A percentile compares a stretch with the other conserved stretches of the same genome.
phyloP scores from a whole-genome alignment of 2,329 filamentous ascomycete species.

The Penicillium sp. region DNA sequence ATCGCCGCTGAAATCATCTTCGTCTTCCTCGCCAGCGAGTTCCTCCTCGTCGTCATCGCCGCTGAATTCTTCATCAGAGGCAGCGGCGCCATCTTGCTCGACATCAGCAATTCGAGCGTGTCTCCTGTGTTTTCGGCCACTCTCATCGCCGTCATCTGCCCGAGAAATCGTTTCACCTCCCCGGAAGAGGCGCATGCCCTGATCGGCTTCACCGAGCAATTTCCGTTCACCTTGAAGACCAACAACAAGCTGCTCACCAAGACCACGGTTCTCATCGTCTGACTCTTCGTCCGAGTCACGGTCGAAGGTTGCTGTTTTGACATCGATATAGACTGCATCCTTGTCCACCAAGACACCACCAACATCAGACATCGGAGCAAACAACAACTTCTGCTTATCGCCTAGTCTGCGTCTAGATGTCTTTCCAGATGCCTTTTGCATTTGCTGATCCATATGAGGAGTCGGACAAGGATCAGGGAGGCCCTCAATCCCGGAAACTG shows the following conservation, averaged over 20 bases:
- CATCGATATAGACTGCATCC: slow-evolving; percentile 88
- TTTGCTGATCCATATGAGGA: slow-evolving; percentile 83
- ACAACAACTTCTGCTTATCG: slow-evolving; percentile 95
- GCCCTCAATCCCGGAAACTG: slow-evolving; percentile 79
- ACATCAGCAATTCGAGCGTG: slow-evolving; percentile 57
- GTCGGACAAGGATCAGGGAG: slow-evolving; percentile 95
- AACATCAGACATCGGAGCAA: slow-evolving; percentile 97
- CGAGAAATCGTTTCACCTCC: slow-evolving; percentile 70
- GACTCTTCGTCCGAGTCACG: slow-evolving; percentile 65
- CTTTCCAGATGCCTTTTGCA: slow-evolving; percentile 84
- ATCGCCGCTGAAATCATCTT: slow-evolving; percentile 55
- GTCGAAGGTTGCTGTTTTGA: slow-evolving; percentile 73
- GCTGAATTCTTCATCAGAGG: slow-evolving; percentile 58
- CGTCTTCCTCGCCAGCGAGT: slow-evolving; percentile 56
- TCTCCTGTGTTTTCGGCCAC: slow-evolving; percentile 58
- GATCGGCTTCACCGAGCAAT: slow-evolving; percentile 79
- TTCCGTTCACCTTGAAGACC: slow-evolving; percentile 81
- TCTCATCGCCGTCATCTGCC: slow-evolving; percentile 60
- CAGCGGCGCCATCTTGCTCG: slow-evolving; percentile 56
- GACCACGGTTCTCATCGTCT: slow-evolving; percentile 72
- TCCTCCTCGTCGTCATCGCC: slow-evolving; percentile 56
- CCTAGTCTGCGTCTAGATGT: slow-evolving; percentile 78
- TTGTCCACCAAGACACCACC: slow-evolving; percentile 95
- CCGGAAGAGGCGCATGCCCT: slow-evolving; percentile 83
- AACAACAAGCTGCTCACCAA: slow-evolving; percentile 94